Evolutionary conservation across 129 eudicot species (phyloP).

Genomic region (Flaveria linearis): DNA sequence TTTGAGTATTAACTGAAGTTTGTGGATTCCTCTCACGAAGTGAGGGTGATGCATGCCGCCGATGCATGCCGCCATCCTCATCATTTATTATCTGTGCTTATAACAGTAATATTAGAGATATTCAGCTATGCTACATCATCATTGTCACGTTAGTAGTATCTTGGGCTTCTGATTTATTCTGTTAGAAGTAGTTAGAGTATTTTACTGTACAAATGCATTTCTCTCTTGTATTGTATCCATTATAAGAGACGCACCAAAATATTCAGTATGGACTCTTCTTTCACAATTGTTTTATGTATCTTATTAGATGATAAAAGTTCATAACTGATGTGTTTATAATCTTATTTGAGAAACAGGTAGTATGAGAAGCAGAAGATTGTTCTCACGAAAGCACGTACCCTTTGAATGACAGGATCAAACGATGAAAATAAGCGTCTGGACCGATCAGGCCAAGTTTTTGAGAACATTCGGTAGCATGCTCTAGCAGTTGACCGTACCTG

Average conservation of each 20-base stretch:
- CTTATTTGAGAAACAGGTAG: neutral
- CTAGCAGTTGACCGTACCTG: slow-evolving; percentile 98
- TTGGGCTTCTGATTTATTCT: neutral
- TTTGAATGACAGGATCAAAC: slow-evolving; percentile 95
- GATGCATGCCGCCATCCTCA: slow-evolving; percentile 85
- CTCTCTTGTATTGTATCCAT: neutral
- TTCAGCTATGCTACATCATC: neutral
- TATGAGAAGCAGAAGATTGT: neutral
- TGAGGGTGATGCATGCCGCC: slow-evolving; percentile 96
- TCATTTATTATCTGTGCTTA: slow-evolving; percentile 72
- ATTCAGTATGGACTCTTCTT: neutral
- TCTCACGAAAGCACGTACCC: slow-evolving; percentile 46
- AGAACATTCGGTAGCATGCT: slow-evolving; percentile 95
- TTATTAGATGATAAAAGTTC: neutral
- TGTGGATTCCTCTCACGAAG: slow-evolving; percentile 82
- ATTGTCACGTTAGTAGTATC: neutral
- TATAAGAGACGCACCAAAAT: neutral
- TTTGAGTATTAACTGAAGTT: slow-evolving; percentile 49
- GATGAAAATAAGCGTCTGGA: slow-evolving; percentile 75
- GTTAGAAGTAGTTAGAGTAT: neutral
- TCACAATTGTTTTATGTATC: neutral
- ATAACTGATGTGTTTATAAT: neutral
- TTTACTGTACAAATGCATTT: neutral
- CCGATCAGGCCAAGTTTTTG: slow-evolving; percentile 98
- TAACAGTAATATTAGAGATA: slow-evolving; percentile 2